These are phyloP conservation scores for Massospora cicadina DNA, from an alignment of 371 early-diverging fungal genomes.

Conservation along the genomic window DNA sequence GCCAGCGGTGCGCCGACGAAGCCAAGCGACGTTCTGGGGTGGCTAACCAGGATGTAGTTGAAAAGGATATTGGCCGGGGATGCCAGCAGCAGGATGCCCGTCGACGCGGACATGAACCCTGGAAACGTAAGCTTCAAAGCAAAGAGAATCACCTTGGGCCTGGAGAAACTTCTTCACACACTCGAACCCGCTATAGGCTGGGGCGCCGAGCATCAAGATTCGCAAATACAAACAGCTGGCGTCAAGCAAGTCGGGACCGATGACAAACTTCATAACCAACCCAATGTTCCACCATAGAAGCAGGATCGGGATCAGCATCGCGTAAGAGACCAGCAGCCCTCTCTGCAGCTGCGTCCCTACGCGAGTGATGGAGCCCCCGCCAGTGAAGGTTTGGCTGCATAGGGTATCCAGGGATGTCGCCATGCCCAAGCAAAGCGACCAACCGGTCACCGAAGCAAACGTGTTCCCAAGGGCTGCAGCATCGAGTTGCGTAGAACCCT, in stretches of 20 bases:
- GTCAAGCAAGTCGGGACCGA: slow-evolving; percentile 28
- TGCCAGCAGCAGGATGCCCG: slow-evolving; percentile 43
- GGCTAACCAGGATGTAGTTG: slow-evolving; percentile 58
- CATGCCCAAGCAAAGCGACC: slow-evolving; percentile 55
- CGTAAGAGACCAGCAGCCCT: slow-evolving; percentile 38
- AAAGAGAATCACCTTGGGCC: slow-evolving; percentile 31
- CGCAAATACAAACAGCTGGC: slow-evolving; percentile 37
- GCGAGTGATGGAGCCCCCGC: slow-evolving; percentile 38
- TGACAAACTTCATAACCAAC: slow-evolving; percentile 26
- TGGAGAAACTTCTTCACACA: slow-evolving; percentile 63
- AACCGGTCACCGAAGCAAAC: slow-evolving; percentile 65
- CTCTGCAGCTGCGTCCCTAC: slow-evolving; percentile 69
- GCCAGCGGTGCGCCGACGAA: slow-evolving; percentile 74
- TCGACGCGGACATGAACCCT: slow-evolving; percentile 53
- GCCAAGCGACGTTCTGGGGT: slow-evolving; percentile 41
- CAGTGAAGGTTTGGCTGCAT: slow-evolving; percentile 73
- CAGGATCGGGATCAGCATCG: slow-evolving; percentile 47
- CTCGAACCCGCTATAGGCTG: slow-evolving; percentile 60
- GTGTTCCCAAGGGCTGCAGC: slow-evolving; percentile 13
- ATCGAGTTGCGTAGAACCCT: slow-evolving; percentile 10
- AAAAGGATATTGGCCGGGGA: slow-evolving; percentile 52
- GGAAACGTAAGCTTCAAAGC: too few relatives aligned
- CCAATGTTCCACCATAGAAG: slow-evolving; percentile 53
- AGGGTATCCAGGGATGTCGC: slow-evolving; percentile 76
- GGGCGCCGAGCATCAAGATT: slow-evolving; percentile 46